Evolutionary conservation across 768 basidiomycete species (phyloP).

Genomic region (Boletus rubroflammeus): DNA sequence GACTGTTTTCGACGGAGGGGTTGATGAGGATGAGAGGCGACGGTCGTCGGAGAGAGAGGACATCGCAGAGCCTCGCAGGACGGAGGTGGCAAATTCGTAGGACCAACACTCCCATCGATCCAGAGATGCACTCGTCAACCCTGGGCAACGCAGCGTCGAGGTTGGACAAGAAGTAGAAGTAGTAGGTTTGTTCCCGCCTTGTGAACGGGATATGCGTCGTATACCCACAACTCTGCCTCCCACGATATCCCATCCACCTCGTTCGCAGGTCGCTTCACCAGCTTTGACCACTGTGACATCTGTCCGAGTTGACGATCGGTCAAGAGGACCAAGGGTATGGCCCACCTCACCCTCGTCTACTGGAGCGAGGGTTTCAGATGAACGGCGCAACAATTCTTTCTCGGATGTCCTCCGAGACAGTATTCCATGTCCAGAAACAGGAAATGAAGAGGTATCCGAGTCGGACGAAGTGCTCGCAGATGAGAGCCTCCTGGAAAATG

Average conservation of each 20-base stretch:
- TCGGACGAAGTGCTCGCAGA: constrained; percentile 36
- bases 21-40: constrained; percentile 3
- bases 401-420: constrained; percentile 73
- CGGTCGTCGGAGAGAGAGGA: constrained; percentile 39
- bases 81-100: constrained; percentile 55
- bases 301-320: constrained; percentile 37
- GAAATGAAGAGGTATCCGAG: constrained; percentile 55
- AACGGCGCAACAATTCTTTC: constrained; percentile 53
- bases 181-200: constrained; percentile 29
- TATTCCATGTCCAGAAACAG: constrained; percentile 76
- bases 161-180: constrained; percentile 6
- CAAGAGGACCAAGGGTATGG: constrained; percentile 33
- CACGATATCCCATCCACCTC: constrained; percentile 74
- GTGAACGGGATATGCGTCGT: constrained; percentile 55
- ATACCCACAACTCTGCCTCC: constrained; percentile 62
- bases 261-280: constrained; percentile 60
- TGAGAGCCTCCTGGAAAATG: constrained; percentile 49
- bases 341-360: constrained; percentile 29
- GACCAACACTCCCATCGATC: constrained; percentile 86
- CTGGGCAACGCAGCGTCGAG: constrained; percentile 24
- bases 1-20: not conserved
- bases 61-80: constrained; percentile 49
- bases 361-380: constrained; percentile 44
- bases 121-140: constrained; percentile 60
- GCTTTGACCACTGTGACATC: constrained; percentile 52